Percentiles rank a stretch among this genome's conserved stretches.
phyloP scores from a whole-genome alignment of 2,329 filamentous ascomycete species.

The Stromatinia cepivora region DNA sequence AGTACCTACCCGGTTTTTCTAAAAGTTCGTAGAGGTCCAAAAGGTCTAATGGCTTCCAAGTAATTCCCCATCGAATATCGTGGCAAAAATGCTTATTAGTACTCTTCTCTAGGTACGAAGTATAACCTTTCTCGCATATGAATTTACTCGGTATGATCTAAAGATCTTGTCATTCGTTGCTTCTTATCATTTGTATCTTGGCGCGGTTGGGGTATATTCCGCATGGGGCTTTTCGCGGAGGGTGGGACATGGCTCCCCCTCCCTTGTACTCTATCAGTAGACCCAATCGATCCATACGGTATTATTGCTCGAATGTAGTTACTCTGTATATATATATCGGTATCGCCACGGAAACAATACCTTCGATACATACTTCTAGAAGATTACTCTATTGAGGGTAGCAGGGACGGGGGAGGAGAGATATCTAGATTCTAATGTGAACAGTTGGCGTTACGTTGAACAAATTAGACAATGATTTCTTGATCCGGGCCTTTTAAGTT shows the following conservation, averaged over 20 bases:
- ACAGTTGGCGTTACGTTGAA: not conserved
- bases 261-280: not conserved
- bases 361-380: conserved; percentile 19
- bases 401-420: not conserved
- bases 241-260: not conserved
- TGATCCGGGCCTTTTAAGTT: not conserved
- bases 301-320: no score
- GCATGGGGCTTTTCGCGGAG: not conserved
- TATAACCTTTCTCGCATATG: no score
- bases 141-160: no score
- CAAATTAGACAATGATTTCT: not conserved
- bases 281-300: not conserved
- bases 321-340: no score
- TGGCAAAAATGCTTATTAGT: not conserved
- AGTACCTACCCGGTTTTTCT: no score
- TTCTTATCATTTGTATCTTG: conserved; percentile 6
- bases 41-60: not conserved
- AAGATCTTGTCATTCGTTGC: no score
- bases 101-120: no score
- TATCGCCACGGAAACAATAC: conserved; percentile 7
- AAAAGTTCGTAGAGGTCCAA: no score
- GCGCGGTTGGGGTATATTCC: conserved; percentile 3
- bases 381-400: not conserved
- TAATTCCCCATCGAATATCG: not conserved
- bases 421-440: no score